A percentile compares a stretch with the other conserved stretches of the same genome.
Evolutionary conservation across 805 yeast species (phyloP).

Genomic region (Grigorovia jiainica): DNA sequence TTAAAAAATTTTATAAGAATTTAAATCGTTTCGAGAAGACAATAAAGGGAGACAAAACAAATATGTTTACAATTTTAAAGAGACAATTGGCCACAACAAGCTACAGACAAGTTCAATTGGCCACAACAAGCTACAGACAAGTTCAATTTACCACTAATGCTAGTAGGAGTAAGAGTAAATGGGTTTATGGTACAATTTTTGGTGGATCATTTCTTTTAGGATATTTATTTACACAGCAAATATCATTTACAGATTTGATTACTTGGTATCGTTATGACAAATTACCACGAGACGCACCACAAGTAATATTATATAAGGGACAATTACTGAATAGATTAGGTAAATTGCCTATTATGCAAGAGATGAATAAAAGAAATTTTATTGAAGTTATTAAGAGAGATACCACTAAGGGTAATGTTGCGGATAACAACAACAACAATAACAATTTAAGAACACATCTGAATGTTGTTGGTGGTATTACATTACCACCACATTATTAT

Average conservation of each 20-base stretch:
- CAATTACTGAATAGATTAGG: slow-evolving; percentile 39
- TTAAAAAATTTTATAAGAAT: too few species aligned
- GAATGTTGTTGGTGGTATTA: slow-evolving; percentile 68
- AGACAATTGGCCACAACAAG: neutral
- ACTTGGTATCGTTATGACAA: slow-evolving; percentile 28
- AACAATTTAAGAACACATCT: slow-evolving; percentile 31
- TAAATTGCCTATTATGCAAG: slow-evolving; percentile 41
- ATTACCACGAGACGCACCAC: slow-evolving; percentile 22
- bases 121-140: too few species aligned
- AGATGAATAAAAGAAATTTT: slow-evolving; percentile 33
- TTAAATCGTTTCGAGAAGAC: too few species aligned
- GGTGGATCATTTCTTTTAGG: slow-evolving; percentile 25
- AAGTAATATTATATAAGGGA: slow-evolving; percentile 22
- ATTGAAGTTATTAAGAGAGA: slow-evolving; percentile 34
- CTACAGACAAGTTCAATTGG: neutral
- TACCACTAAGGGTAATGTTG: slow-evolving; percentile 10
- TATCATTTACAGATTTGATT: slow-evolving; percentile 28
- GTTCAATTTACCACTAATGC: slow-evolving; percentile 1
- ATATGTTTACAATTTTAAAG: slow-evolving; percentile 1
- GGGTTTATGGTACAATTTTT: slow-evolving; percentile 23
- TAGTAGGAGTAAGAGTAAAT: slow-evolving; percentile 4
- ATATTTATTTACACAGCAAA: slow-evolving; percentile 26
- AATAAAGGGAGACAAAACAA: neutral
- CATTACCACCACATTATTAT: slow-evolving; percentile 63
- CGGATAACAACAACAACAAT: neutral